These are phyloP conservation scores for Penicillium salamii DNA, from an alignment of 495 filamentous ascomycete genomes.

Conservation along the genomic window DNA sequence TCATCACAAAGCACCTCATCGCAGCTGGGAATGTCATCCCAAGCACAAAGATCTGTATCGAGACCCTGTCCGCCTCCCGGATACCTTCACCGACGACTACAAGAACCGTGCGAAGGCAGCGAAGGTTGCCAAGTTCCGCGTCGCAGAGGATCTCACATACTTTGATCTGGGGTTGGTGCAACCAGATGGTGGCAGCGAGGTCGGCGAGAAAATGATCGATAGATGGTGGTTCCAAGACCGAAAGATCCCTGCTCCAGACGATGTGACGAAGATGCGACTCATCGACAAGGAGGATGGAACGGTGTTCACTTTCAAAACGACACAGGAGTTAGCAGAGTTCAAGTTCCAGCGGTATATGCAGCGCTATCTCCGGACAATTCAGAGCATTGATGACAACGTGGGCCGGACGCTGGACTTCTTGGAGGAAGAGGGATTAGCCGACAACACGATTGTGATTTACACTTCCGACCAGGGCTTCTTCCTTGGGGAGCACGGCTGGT, in stretches of 20 bases:
- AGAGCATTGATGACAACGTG: constrained; percentile 43
- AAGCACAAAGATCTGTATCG: constrained; percentile 40
- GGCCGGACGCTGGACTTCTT: constrained; percentile 39
- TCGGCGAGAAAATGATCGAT: constrained; percentile 31
- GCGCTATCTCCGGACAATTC: constrained; percentile 43
- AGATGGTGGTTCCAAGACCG: constrained; percentile 20
- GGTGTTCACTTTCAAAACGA: constrained; percentile 33
- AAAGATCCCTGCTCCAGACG: constrained; percentile 34
- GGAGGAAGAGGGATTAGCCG: constrained; percentile 27
- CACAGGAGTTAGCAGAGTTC: constrained; percentile 38
- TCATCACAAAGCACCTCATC: constrained; percentile 46
- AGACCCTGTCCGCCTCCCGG: constrained; percentile 34
- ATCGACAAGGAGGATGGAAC: constrained; percentile 41
- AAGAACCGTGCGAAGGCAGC: constrained; percentile 43
- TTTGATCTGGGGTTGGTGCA: constrained; percentile 41
- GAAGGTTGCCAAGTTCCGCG: constrained; percentile 38
- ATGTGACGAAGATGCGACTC: constrained; percentile 26
- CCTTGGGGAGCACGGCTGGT: constrained; percentile 49
- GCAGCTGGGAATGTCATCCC: constrained; percentile 40
- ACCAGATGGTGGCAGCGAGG: constrained; percentile 30
- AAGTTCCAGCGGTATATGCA: constrained; percentile 51
- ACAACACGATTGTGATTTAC: constrained; percentile 43
- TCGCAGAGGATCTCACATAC: constrained; percentile 42
- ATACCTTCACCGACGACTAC: constrained; percentile 45
- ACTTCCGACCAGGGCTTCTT: constrained; percentile 49